A percentile compares a stretch with the other conserved stretches of the same genome.
Evolutionary conservation across 495 filamentous ascomycete species (phyloP).

Genomic region (Aspergillus asperescens): DNA sequence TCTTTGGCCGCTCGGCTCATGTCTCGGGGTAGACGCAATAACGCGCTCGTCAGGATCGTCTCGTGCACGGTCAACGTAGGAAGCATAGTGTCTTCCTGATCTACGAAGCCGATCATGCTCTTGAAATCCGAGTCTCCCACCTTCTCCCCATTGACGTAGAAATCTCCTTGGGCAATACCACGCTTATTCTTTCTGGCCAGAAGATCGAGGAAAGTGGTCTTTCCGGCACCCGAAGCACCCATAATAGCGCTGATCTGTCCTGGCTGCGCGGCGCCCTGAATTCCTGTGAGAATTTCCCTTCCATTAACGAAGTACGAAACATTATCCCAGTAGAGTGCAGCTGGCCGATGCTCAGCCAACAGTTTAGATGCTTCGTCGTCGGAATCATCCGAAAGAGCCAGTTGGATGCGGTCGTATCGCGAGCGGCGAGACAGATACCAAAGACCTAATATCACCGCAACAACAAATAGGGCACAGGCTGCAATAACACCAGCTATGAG

Average conservation of each 20-base stretch:
- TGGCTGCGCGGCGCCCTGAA: slow-evolving; percentile 79
- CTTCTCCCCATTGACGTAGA: slow-evolving; percentile 92
- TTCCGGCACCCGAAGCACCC: slow-evolving; percentile 95
- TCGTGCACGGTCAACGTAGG: slow-evolving; percentile 96
- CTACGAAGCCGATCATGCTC: slow-evolving; percentile 90
- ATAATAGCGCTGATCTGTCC: slow-evolving; percentile 96
- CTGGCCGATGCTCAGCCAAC: slow-evolving; percentile 85
- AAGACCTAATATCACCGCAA: slow-evolving; percentile 71
- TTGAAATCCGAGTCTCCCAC: slow-evolving; percentile 80
- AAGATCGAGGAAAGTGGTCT: slow-evolving; percentile 96
- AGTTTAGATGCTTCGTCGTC: slow-evolving; percentile 85
- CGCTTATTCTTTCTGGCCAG: slow-evolving; percentile 97
- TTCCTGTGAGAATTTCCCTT: slow-evolving; percentile 73
- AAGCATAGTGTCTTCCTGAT: slow-evolving; percentile 97
- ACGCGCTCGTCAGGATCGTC: slow-evolving; percentile 89
- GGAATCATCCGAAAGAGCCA: slow-evolving; percentile 76
- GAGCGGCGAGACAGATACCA: slow-evolving; percentile 84
- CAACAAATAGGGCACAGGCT: slow-evolving; percentile 78
- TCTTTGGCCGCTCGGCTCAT: slow-evolving; percentile 85
- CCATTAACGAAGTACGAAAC: slow-evolving; percentile 83
- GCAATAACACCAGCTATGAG: slow-evolving; percentile 93
- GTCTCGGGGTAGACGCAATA: slow-evolving; percentile 81
- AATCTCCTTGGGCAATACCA: slow-evolving; percentile 70
- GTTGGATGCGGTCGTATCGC: slow-evolving; percentile 61
- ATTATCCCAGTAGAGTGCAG: slow-evolving; percentile 81